Base-by-base conservation (phyloP, 2,329 filamentous ascomycete genomes). In the Aspergillus oerlinghausenensis region DNA sequence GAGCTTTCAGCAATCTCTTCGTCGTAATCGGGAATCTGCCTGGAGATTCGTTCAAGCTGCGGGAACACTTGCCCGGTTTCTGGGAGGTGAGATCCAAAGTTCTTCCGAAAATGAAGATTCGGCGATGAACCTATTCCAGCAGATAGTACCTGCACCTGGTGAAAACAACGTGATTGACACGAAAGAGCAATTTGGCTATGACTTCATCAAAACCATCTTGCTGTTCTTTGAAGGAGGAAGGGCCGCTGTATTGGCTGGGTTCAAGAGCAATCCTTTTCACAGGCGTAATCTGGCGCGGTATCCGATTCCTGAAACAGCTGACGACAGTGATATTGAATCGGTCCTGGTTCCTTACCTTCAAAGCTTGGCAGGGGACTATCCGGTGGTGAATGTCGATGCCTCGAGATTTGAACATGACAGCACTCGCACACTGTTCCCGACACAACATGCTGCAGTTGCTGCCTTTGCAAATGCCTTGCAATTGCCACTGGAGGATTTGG, bases 21-120 rank as follows among this genome's bases (percentile, higher is more conserved):
- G 84, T 32, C 77, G 77, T 29, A 78, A 82, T 60, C 80, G 84
- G 42, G 80, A 83, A 59, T 76, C 81, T 19, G 76, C 79, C 32
- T 80, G 82, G 67, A 79, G 84, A 55, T 87, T 87, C 65, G 80
- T 86, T 1, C 85, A 87, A 69, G 84, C 83, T 47, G 77, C 82
- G 40, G 85, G 84, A 26, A 83, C 81, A 3, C 69, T 87, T 19
- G 76, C 83, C 17, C 75, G 80, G 51, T 78, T 79, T 1, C 72
- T 88, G n/a, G 83, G 82, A 23, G 82, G 82, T 1, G 75, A 74
- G 58, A 64, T 83, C 3, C 74, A 77, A 54, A 80, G 76, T 29
- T 73, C 75, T 32, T 73, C 73, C 45, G 67, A 71, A 29, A 62
- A 70, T 60, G 66, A 71, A 23, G 70, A 70, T 45, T 66, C 74